Evolutionary conservation across 2,329 filamentous ascomycete genomes (phyloP).

Genomic region (Pestalotiopsis sp.): DNA sequence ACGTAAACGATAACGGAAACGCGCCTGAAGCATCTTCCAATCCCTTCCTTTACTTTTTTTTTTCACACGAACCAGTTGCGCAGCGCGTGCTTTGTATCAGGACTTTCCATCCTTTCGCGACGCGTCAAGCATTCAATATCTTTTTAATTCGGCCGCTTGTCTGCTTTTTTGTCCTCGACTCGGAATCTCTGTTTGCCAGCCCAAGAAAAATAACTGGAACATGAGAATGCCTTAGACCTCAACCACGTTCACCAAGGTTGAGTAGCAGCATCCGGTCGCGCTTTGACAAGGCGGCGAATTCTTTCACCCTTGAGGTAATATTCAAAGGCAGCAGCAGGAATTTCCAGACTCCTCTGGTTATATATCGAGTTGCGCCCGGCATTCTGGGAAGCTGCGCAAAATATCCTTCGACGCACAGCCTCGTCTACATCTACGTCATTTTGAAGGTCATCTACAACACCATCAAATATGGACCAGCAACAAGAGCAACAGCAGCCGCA

Average conservation of each 20-base stretch:
- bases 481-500: neutral
- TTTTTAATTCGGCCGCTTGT: neutral
- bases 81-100: neutral
- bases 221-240: neutral
- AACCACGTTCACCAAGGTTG: neutral
- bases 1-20: constrained; percentile 10
- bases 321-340: neutral
- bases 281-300: neutral
- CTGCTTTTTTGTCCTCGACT: neutral
- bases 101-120: neutral
- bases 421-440: neutral
- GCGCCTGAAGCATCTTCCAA: neutral
- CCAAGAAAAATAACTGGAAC: neutral
- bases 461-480: neutral
- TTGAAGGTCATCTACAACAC: neutral
- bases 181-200: neutral
- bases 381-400: neutral
- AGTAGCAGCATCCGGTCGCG: neutral
- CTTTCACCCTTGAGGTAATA: neutral
- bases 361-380: neutral
- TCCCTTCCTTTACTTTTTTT: neutral
- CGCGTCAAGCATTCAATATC: neutral
- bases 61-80: neutral
- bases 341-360: neutral
- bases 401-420: neutral